Evolutionary conservation across 2,329 filamentous ascomycete genomes (phyloP), one percentile per base, ranked within the genome.

Genomic region (Trichoderma sp.): DNA sequence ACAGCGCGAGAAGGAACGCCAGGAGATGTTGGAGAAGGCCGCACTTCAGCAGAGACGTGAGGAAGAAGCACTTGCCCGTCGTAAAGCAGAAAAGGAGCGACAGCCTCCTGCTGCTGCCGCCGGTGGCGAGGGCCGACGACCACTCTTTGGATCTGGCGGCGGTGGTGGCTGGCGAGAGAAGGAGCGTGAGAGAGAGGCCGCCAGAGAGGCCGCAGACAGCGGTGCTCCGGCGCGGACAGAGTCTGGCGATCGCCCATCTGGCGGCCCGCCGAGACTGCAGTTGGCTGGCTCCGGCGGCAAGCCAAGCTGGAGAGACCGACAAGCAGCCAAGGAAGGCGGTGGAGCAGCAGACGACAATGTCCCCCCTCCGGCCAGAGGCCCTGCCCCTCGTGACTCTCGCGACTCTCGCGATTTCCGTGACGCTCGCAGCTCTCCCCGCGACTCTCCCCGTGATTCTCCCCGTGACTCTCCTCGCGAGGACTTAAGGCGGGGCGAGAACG

Each of bases 61-160:
- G 80, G 94, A 96, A 75, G 94, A 97, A 79, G 94, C 93, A 18
- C 89, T 94, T 81, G 91, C 91, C 73, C 89, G 91, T 74, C 88
- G 87, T 79, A 88, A 85, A 76, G 90, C 86, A 69, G 88, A 88
- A 79, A 92, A 88, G 81, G 87, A 86, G 75, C 82, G 82, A 73
- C 78, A 58, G 69, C 21, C 64, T 70, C 75, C 63, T 76, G 74
- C 59, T 39, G 46, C 65, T 39, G 54, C n/a, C n/a, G 58, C 59
- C 1, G n/a, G 32, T 34, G 28, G 55, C 30, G 68, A 70, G 24
- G 74, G 71, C 56, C 78, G 79, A 66, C 76, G 72, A 70, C 78
- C 76, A 10, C 60, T 74, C 58, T 74, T 78, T 65, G 81, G 80
- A 60, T 70, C 75, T 55, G 80, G 81, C 74, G 81, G 79, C 71